These are phyloP conservation scores for Aspergillus bombycis DNA, from an alignment of 2,329 filamentous ascomycete genomes.

Conservation along the genomic window DNA sequence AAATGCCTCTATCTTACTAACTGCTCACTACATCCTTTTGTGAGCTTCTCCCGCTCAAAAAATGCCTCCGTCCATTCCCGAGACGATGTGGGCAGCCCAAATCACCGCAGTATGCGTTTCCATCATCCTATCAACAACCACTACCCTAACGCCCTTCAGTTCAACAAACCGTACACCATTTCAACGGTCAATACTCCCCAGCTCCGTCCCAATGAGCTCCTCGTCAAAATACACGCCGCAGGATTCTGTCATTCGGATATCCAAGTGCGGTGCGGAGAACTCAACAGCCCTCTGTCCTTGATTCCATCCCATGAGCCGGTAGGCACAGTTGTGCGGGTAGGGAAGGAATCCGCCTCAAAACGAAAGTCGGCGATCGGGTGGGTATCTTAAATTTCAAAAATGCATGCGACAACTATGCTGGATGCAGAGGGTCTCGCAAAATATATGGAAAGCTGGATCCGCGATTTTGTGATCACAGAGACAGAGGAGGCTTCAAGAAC, in stretches of 20 bases:
- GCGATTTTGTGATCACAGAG: conserved; percentile 15
- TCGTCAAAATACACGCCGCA: too few relatives aligned
- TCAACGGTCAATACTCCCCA: too few relatives aligned
- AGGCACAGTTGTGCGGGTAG: conserved; percentile 8
- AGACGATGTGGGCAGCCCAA: background rate
- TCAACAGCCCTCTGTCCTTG: conserved; percentile 8
- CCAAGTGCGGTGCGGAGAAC: conserved; percentile 16
- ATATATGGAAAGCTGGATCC: conserved; percentile 5
- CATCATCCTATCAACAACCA: background rate
- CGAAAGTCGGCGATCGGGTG: conserved; percentile 13
- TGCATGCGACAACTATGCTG: conserved; percentile 8
- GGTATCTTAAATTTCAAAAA: conserved; percentile 18
- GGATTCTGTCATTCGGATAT: conserved; percentile 6
- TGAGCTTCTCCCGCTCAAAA: background rate
- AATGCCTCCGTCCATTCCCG: background rate
- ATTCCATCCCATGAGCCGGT: conserved; percentile 17
- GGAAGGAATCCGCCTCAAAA: background rate
- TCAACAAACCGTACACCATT: too few relatives aligned
- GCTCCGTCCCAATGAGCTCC: too few relatives aligned
- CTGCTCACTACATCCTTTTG: background rate
- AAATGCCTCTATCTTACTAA: too few relatives aligned
- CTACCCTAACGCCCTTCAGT: background rate
- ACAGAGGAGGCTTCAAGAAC: conserved; percentile 11
- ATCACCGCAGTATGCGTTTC: background rate
- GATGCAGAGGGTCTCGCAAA: conserved; percentile 2